phyloP scores from a whole-genome alignment of 495 filamentous ascomycete species.

The Trypethelium eluteriae region DNA sequence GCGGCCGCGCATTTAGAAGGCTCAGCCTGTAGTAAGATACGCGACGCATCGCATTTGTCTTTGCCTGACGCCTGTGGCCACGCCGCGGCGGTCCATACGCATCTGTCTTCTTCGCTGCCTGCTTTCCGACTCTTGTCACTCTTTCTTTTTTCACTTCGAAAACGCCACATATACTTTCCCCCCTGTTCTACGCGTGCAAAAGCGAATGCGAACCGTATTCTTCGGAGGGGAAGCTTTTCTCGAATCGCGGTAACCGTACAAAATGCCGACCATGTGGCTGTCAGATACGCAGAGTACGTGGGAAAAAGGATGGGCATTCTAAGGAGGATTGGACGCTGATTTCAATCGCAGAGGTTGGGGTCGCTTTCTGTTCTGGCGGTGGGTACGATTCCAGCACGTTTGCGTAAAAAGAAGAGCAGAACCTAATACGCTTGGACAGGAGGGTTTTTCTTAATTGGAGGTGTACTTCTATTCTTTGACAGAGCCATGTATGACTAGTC shows the following conservation, averaged over 20 bases:
- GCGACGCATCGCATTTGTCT: not conserved
- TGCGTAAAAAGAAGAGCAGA: not conserved
- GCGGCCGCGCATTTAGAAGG: no score
- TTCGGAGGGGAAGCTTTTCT: not conserved
- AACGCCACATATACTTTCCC: not conserved
- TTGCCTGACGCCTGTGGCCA: not conserved
- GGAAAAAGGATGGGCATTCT: not conserved
- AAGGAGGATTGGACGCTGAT: not conserved
- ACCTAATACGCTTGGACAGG: slow-evolving; percentile 38
- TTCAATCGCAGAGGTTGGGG: slow-evolving; percentile 67
- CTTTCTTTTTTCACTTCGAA: slow-evolving; percentile 7
- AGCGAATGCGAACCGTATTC: not conserved
- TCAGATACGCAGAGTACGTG: slow-evolving; percentile 86
- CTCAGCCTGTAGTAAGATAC: not conserved
- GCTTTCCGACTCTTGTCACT: slow-evolving; percentile 8
- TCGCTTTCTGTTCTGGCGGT: slow-evolving; percentile 93
- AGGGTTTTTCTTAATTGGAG: slow-evolving; percentile 85
- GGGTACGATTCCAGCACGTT: slow-evolving; percentile 42
- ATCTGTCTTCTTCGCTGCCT: not conserved
- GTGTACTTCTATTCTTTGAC: slow-evolving; percentile 94
- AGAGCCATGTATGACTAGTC: slow-evolving; percentile 63
- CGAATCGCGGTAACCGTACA: slow-evolving; percentile 16
- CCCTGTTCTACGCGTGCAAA: no score
- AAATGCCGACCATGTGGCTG: slow-evolving; percentile 81
- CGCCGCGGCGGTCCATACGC: not conserved